These are phyloP conservation scores for Acrocalymma vagum DNA, from an alignment of 2,329 filamentous ascomycete genomes.

Conservation along the genomic window DNA sequence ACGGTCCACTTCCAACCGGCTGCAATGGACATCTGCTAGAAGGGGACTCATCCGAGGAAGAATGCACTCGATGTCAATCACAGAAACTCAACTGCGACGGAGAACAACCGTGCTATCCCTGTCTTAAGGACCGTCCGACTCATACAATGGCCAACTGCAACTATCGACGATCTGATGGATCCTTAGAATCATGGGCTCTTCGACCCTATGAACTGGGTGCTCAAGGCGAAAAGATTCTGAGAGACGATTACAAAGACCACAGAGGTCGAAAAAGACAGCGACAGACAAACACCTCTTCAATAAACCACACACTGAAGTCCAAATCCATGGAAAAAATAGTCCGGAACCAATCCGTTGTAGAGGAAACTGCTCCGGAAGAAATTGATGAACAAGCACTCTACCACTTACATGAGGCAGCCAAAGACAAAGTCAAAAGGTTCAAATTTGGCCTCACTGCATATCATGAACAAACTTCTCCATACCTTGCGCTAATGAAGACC, in stretches of 20 bases:
- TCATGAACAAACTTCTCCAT: background rate
- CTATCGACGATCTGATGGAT: slow-evolving; percentile 1
- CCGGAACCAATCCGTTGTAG: too few species aligned
- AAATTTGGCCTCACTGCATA: slow-evolving; percentile 2
- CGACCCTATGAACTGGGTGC: background rate
- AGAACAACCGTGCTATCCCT: background rate
- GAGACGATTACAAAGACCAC: slow-evolving; percentile 1
- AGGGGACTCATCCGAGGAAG: slow-evolving; percentile 3
- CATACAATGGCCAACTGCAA: slow-evolving; percentile 1
- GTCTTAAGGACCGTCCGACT: too few species aligned
- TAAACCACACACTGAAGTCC: background rate
- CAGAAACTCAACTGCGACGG: slow-evolving; percentile 2
- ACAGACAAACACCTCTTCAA: too few species aligned
- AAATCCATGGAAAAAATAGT: background rate
- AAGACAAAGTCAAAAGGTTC: background rate
- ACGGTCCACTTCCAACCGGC: background rate
- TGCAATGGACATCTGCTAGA: slow-evolving; percentile 3
- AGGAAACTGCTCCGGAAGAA: background rate
- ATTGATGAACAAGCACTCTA: background rate
- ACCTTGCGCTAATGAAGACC: background rate
- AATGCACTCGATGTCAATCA: background rate
- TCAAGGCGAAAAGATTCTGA: background rate
- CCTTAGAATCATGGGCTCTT: slow-evolving; percentile 2
- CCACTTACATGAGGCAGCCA: background rate
- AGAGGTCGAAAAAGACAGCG: background rate